These are phyloP conservation scores for Mortierella sp. DNA, from an alignment of 371 early-diverging fungal species.

Conservation along the genomic window DNA sequence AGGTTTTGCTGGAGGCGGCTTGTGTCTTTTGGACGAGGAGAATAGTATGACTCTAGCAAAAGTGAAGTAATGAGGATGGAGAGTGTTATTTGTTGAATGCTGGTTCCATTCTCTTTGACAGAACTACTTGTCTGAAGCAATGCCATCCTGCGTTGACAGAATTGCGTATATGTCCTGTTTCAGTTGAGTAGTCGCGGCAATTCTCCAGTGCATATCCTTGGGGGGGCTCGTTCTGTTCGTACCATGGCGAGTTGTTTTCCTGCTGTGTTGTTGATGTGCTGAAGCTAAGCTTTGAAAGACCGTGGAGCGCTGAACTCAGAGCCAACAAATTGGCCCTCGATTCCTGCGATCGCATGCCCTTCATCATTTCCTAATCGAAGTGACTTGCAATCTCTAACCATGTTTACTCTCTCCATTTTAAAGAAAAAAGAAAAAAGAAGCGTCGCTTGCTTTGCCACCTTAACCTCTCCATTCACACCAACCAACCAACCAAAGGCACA, in stretches of 20 bases:
- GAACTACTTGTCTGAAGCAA: background rate
- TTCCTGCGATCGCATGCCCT: slow-evolving; percentile 1
- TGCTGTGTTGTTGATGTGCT: background rate
- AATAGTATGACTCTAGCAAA: slow-evolving; percentile 49
- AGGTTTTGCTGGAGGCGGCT: slow-evolving; percentile 50
- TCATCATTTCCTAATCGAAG: background rate
- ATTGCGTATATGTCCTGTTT: background rate
- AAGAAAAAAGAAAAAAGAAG: background rate
- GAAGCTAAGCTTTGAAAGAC: background rate
- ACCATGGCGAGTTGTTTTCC: slow-evolving; percentile 1
- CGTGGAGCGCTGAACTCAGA: background rate
- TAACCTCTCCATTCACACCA: background rate
- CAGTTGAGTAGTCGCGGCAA: background rate
- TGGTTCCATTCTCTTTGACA: background rate
- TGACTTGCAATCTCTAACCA: slow-evolving; percentile 3
- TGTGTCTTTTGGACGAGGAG: slow-evolving; percentile 52
- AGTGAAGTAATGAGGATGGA: background rate
- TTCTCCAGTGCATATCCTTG: background rate
- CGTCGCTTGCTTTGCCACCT: background rate
- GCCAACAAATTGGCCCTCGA: background rate
- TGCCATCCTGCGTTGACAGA: background rate
- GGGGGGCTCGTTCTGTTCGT: background rate
- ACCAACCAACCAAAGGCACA: background rate
- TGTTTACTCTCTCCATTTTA: slow-evolving; percentile 2
- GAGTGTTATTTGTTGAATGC: background rate